phyloP scores from a whole-genome alignment of 83 land plant species.

The Picea abies region DNA sequence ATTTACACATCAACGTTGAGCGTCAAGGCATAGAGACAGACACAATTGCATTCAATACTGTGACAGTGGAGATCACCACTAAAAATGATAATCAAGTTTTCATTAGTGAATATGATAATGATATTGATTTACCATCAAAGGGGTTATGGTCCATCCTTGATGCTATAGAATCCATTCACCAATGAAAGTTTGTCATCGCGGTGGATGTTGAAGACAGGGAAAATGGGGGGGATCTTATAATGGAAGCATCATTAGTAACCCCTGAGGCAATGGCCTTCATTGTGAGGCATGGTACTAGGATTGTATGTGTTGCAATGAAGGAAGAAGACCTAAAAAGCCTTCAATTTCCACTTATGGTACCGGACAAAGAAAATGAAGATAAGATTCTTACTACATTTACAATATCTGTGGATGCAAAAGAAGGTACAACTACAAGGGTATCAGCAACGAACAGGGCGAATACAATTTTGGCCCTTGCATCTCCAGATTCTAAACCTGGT shows the following conservation, averaged over 20 bases:
- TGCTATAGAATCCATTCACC: conserved; percentile 71
- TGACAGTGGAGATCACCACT: conserved; percentile 37
- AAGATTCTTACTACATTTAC: no score
- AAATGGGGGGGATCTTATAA: no score
- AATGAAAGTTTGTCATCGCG: conserved; percentile 47
- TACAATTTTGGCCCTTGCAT: conserved; percentile 83
- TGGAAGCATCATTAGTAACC: no score
- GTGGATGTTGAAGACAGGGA: neutral
- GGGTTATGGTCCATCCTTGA: conserved; percentile 71
- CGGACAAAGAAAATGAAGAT: no score
- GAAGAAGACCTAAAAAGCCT: no score
- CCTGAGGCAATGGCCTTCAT: no score
- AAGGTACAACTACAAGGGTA: conserved; percentile 94
- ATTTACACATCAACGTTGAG: no score
- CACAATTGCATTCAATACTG: conserved; percentile 34
- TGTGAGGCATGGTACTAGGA: no score
- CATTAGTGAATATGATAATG: conserved; percentile 44
- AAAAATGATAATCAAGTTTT: conserved; percentile 28
- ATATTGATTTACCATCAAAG: conserved; percentile 57
- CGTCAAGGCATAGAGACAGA: conserved; percentile 32
- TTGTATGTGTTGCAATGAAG: no score
- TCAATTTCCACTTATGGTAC: no score
- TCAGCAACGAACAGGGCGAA: conserved; percentile 89
- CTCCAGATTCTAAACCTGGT: conserved; percentile 80
- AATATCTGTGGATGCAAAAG: conserved; percentile 66